Conservation (phyloP, 1,284 basidiomycete genomes). For the Pseudozyma tsukubaensis region DNA sequence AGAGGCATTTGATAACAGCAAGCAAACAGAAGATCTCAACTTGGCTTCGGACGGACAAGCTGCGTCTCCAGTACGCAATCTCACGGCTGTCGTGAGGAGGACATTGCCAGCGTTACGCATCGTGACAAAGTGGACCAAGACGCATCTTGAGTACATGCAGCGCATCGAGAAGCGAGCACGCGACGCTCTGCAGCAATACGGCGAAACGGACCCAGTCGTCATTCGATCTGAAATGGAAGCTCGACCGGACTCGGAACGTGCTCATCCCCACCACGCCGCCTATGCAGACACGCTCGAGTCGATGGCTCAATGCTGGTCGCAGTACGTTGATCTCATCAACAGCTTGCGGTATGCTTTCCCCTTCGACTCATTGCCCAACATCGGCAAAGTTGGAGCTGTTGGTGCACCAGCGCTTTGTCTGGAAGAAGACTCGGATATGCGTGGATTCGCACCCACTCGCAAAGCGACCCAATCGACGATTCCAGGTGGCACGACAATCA, state of each 20-base stretch:
- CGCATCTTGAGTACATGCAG: constrained; percentile 79
- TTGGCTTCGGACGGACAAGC: constrained; percentile 5
- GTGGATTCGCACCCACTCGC: constrained; percentile 85
- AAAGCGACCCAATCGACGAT: constrained; percentile 69
- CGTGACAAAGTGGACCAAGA: constrained; percentile 86
- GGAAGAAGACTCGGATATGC: constrained; percentile 91
- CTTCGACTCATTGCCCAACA: constrained; percentile 74
- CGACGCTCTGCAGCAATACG: constrained; percentile 36
- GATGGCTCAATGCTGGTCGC: constrained; percentile 76
- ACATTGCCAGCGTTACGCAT: constrained; percentile 88
- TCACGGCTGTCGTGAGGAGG: constrained; percentile 85
- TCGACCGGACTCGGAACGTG: constrained; percentile 27
- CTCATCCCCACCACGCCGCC: constrained; percentile 56
- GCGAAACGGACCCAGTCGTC: constrained; percentile 24
- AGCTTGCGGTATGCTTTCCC: constrained; percentile 80
- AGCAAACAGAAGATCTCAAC: constrained; percentile 64
- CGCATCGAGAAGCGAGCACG: constrained; percentile 49
- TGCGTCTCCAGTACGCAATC: constrained; percentile 74
- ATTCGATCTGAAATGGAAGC: constrained; percentile 35
- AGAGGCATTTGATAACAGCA: constrained; percentile 72
- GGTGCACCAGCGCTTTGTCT: constrained; percentile 72
- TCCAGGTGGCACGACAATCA: constrained; percentile 36
- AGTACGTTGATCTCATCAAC: constrained; percentile 78
- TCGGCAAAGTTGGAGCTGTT: constrained; percentile 67
- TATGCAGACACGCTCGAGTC: constrained; percentile 54